Percentiles rank a stretch among this genome's conserved stretches.
phyloP scores from a whole-genome alignment of 805 yeast species.

The Candida wancherniae region DNA sequence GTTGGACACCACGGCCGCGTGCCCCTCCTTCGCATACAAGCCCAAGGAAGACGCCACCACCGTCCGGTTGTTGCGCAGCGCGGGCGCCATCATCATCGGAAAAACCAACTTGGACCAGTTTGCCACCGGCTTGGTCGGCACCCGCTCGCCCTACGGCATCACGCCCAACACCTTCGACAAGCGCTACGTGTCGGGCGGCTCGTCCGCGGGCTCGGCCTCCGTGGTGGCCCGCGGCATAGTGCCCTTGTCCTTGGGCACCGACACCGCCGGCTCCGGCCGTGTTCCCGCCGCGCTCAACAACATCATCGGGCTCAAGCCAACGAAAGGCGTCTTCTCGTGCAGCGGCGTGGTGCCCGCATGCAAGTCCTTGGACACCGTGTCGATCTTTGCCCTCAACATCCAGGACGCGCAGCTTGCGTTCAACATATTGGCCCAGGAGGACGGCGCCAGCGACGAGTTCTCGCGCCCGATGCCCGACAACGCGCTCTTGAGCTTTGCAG shows the following conservation, averaged over 20 bases:
- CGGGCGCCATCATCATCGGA: constrained; percentile 91
- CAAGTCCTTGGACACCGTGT: constrained; percentile 87
- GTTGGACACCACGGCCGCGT: constrained; percentile 88
- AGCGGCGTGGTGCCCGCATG: constrained; percentile 97
- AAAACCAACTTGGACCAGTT: constrained; percentile 95
- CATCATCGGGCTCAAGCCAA: constrained; percentile 87
- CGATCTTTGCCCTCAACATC: constrained; percentile 73
- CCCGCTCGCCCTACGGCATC: constrained; percentile 90
- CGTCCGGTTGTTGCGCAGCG: constrained; percentile 66
- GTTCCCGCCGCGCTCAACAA: constrained; percentile 96
- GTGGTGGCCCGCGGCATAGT: constrained; percentile 87
- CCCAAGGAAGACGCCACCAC: constrained; percentile 74
- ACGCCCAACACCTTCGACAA: constrained; percentile 75
- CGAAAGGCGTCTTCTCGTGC: constrained; percentile 82
- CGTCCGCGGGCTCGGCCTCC: constrained; percentile 93
- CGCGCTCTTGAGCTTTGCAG: constrained; percentile 56
- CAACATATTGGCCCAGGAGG: constrained; percentile 66
- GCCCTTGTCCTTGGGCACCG: constrained; percentile 89
- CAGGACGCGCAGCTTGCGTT: constrained; percentile 80
- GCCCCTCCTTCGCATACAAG: constrained; percentile 72
- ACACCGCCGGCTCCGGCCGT: constrained; percentile 97
- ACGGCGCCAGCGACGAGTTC: constrained; percentile 66
- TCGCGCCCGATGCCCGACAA: constrained; percentile 70
- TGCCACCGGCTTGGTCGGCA: constrained; percentile 96
- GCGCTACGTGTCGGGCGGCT: constrained; percentile 88